These are phyloP conservation scores for Fraxinus sp. DNA, from an alignment of 305 asterid genomes.

Conservation along the genomic window DNA sequence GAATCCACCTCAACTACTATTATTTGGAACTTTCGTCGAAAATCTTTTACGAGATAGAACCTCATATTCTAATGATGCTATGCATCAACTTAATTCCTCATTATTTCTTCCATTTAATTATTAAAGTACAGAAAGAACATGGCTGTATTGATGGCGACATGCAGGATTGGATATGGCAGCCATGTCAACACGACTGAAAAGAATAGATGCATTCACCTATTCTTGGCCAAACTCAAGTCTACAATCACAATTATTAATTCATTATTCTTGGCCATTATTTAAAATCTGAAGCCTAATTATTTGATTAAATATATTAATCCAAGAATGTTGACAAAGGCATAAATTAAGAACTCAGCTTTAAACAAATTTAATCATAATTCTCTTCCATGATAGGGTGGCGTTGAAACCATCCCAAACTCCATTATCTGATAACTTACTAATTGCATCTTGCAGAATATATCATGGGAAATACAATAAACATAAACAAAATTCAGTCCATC, in stretches of 20 bases:
- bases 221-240: slow-evolving; percentile 23
- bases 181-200: neutral
- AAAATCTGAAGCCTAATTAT: neutral
- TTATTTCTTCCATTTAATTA: neutral
- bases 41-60: neutral
- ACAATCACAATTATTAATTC: slow-evolving; percentile 9
- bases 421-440: neutral
- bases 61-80: neutral
- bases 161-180: neutral
- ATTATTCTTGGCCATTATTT: neutral
- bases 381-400: neutral
- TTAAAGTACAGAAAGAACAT: neutral
- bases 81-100: neutral
- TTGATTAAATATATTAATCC: neutral
- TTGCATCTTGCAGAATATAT: neutral
- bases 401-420: neutral
- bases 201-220: neutral
- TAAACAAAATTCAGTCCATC: neutral
- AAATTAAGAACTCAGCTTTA: neutral
- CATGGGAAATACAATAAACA: neutral
- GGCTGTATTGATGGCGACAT: neutral
- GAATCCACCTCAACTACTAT: neutral
- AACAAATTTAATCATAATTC: neutral
- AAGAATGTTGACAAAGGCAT: neutral
- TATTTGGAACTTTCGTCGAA: neutral